Base-by-base conservation (phyloP, 352 stramenopile species). In the Globisporangium uncinulatum region DNA sequence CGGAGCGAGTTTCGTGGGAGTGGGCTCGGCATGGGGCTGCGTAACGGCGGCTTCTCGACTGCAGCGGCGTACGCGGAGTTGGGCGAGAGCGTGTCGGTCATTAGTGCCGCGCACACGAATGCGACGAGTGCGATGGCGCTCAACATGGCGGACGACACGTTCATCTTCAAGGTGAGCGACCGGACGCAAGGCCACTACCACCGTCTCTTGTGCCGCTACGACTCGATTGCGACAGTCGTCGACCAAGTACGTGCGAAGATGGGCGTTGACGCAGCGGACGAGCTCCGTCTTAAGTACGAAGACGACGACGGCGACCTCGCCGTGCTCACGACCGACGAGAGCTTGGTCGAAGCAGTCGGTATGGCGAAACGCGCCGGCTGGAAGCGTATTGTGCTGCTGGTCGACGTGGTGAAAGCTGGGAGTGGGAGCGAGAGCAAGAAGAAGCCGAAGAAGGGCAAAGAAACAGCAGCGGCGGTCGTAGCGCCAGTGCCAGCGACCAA, bases 91-190 rank as follows among this genome's bases (percentile, higher is more conserved):
- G 86, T 89, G 31, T 95, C 86, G 17, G 84, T 95, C 31, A 84
- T 94, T 21, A 94, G 84, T 54, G 86, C 75, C 0, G 68, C 83
- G 14, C 87, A 89, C 47, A 92, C 85, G 13, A 74, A 76, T 0
- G 83, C 78, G 6, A 92, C 82, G 32, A 94, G 79, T 43, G 75
- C 87, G 13, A 63, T 92, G 67, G 85, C 83, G 62, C 71, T 78
- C 36, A 84, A 84, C 46, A 66, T 70, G 47, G 67, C 69, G 17
- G 84, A 94, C 39, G 85, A 92, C 11, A 70, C 66, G 51, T 96
- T 93, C 53, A 72, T 96, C 32, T 96, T 96, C 69, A 96, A 96
- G 65, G 82, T 96, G 42, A 95, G 81, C 53, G 85, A 94, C 51
- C 77, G 76, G 37, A 69, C 71, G 13, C 71, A 88, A 56, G 84